phyloP scores from a whole-genome alignment of 108 stramenopile species.

The Craspedostauros australis region DNA sequence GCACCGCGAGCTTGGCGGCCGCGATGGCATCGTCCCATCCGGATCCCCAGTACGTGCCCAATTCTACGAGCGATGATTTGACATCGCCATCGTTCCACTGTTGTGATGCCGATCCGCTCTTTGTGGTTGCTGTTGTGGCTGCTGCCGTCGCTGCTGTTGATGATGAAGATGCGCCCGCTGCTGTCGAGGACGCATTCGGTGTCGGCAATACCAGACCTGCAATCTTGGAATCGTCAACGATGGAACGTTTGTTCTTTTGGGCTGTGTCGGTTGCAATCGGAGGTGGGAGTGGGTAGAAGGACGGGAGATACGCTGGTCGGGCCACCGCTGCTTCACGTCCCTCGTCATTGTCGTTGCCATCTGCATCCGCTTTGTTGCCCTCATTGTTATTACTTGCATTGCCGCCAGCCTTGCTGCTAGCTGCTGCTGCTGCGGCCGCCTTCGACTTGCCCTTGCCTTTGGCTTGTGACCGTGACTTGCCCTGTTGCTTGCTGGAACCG shows the following conservation, averaged over 20 bases:
- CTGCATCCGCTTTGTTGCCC: not conserved
- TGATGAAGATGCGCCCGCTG: slow-evolving; percentile 12
- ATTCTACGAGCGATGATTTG: slow-evolving; percentile 40
- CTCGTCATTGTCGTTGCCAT: not conserved
- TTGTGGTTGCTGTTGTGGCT: slow-evolving; percentile 1
- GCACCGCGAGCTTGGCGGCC: slow-evolving; percentile 8
- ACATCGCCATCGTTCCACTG: slow-evolving; percentile 4
- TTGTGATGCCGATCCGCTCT: slow-evolving; percentile 6
- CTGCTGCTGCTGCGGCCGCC: no score
- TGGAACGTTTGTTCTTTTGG: no score
- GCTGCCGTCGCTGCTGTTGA: not conserved
- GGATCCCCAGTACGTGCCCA: slow-evolving; percentile 42
- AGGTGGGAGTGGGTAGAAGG: slow-evolving; percentile 29
- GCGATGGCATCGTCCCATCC: slow-evolving; percentile 10
- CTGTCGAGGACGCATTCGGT: slow-evolving; percentile 5
- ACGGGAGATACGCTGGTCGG: slow-evolving; percentile 4
- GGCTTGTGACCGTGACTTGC: not conserved
- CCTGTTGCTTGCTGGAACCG: not conserved
- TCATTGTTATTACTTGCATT: not conserved
- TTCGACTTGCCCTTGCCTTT: not conserved
- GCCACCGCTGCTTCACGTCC: not conserved
- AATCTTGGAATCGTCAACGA: no score
- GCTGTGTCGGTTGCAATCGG: slow-evolving; percentile 5
- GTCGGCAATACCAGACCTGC: no score
- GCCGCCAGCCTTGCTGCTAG: no score